Evolutionary conservation across 2,329 filamentous ascomycete genomes (phyloP), one percentile per base, ranked within the genome.

Genomic region (Geoglossum cookeanum): DNA sequence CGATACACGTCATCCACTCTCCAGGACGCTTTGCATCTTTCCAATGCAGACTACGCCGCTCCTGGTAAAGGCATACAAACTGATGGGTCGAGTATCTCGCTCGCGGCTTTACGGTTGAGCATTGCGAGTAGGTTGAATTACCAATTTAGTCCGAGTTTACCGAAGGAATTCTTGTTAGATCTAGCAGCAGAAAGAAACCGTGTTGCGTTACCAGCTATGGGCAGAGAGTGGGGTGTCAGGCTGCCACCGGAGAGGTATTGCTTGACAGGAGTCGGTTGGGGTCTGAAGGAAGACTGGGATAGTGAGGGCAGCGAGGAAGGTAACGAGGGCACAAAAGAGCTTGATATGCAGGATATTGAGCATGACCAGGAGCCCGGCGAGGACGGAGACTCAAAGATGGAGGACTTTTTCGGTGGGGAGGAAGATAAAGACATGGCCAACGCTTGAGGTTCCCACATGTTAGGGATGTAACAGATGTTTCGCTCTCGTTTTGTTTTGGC

Each of bases 191-290:
- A 79, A 64, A 68, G 75, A 59, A 80, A 81, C 65, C 67, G 73
- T 4, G 72, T 78, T 55, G 72, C 71, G 33, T 65, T 79, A 62
- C 77, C 77, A 45, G 69, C 74, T 62, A 74, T 79, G n/a, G 74
- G 78, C 60, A 69, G 76, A 51, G 73, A 75, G 53, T 79, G 73
- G 63, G 80, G 79, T 2, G 70, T 83, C 59, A 70, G 78, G 58
- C 65, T 83, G 64, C 80, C 80, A 60, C 76, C 77, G 13, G 80
- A 83, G 72, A 70, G 78, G 65, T 83, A 81, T 63, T 79, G 77
- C 65, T 68, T 79, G 55, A 79, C 76, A 3, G 78, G 78, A 0
- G 70, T 71, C 7, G 75, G 73, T 37, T 80, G 77, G 78, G 71
- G 73, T 42, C 65, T 80, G 67, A 74, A 73, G 65, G 76, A 79